These are phyloP conservation scores for Ascocoryne sarcoides DNA, from an alignment of 2,329 filamentous ascomycete genomes.

Conservation along the genomic window DNA sequence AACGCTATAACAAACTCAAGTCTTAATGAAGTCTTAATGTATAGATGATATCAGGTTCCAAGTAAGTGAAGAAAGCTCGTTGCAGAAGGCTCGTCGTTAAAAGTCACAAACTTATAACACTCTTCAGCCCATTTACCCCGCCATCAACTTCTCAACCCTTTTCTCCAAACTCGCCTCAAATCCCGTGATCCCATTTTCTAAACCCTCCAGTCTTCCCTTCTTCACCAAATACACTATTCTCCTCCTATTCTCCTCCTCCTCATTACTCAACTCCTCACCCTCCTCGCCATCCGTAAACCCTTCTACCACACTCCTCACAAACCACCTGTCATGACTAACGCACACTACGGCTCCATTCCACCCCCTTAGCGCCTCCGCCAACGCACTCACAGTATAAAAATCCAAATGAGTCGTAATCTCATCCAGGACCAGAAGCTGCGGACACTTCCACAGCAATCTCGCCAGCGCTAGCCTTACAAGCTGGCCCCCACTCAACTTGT, in stretches of 20 bases:
- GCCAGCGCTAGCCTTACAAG: conserved; percentile 79
- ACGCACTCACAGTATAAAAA: conserved; percentile 66
- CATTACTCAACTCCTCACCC: conserved; percentile 37
- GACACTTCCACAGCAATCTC: conserved; percentile 95
- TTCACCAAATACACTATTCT: conserved; percentile 53
- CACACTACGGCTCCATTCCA: conserved; percentile 71
- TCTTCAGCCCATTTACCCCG: too few species aligned
- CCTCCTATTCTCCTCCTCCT: conserved; percentile 39
- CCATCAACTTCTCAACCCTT: conserved; percentile 41
- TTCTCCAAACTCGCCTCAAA: conserved; percentile 58
- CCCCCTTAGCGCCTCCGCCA: conserved; percentile 54
- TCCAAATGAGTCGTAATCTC: conserved; percentile 93
- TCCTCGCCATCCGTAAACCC: conserved; percentile 42
- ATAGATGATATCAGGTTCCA: too few species aligned
- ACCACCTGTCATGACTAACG: conserved; percentile 76
- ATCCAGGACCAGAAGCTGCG: conserved; percentile 89
- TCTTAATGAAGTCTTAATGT: too few species aligned
- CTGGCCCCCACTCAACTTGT: conserved; percentile 72
- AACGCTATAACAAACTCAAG: too few species aligned
- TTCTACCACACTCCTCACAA: conserved; percentile 66
- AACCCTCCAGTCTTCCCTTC: conserved; percentile 43
- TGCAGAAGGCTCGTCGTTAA: too few species aligned
- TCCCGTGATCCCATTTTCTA: conserved; percentile 53
- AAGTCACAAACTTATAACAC: too few species aligned
- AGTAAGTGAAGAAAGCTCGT: too few species aligned